Evolutionary conservation across 768 basidiomycete species (phyloP), one percentile per base, ranked within the genome.

Genomic region (Tremella fuciformis): DNA sequence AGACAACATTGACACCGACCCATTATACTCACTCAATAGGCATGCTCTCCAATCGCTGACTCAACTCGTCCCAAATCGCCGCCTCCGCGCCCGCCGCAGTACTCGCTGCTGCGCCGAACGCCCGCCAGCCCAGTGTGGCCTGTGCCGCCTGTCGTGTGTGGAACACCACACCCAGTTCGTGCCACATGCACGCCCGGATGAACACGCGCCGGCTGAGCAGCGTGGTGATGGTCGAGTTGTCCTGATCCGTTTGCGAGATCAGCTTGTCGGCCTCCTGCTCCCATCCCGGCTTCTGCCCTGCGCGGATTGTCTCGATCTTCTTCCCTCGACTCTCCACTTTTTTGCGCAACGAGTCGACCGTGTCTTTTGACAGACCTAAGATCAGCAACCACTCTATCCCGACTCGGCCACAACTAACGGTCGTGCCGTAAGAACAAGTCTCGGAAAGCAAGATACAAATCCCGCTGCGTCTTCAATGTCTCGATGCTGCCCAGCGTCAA

Each of bases 111-210:
- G 82, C 83, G 49, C 82, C 83, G 74, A 92, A 88, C 0, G 79
- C 78, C 74, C 89, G 85, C 59, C 87, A 84, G 1, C 87, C 80
- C 60, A 86, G 81, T 0, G 88, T 87, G 24, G 93, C 77, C 37
- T 93, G 81, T 0, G 88, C 82, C 65, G 91, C 89, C 78, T 96
- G 92, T 55, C 88, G 82, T 64, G 93, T 91, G 76, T 96, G 91
- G 46, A 94, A 79, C 38, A 97, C 86, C 16, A 91, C 88, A 21
- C 89, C 85, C n/a, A 94, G 81, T 76, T 97, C 92, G 68, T 94
- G 89, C 91, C 92, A 97, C 83, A 96, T 84, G 64, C 92, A 89
- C 55, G 88, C 87, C 53, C 89, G 85, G 58, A 94, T 87, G 71
- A 92, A 96, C 9, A 92, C 84, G 18, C 94, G 81, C 53, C 94